Evolutionary conservation across 129 eudicot genomes (phyloP).

Genomic region (Artemisia tridentata): DNA sequence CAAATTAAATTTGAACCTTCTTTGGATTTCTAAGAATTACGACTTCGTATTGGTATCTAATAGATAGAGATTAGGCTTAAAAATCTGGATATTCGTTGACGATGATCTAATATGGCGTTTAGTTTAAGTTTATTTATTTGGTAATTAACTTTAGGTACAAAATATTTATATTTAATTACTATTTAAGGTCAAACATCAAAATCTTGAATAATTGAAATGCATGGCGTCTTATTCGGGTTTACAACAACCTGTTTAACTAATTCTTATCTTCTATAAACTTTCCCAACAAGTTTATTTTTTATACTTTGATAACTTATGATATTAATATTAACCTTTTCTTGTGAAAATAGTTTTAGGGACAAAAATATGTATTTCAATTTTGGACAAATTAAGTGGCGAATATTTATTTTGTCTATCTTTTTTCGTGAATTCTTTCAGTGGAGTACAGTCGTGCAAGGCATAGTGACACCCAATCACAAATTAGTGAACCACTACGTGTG

Average conservation of each 20-base stretch:
- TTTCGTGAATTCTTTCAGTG: no score
- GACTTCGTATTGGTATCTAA: neutral
- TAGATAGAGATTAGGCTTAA: neutral
- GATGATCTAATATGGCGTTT: neutral
- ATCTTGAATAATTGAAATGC: slow-evolving; percentile 14
- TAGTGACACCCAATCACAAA: no score
- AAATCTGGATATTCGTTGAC: neutral
- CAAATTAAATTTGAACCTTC: neutral
- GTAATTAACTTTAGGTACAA: neutral
- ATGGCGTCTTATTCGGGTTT: slow-evolving; percentile 27
- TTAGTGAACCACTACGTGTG: no score
- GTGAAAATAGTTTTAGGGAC: no score
- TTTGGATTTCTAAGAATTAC: neutral
- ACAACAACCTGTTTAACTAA: slow-evolving; percentile 21
- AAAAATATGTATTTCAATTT: no score
- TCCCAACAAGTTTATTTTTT: slow-evolving; percentile 7
- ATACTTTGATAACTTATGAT: neutral
- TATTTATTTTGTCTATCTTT: no score
- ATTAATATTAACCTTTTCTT: neutral
- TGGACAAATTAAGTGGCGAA: no score
- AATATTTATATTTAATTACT: neutral
- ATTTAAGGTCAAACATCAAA: slow-evolving; percentile 22
- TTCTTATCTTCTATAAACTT: slow-evolving; percentile 11
- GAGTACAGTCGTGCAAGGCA: no score
- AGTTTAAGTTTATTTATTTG: neutral